Evolutionary conservation across 202 grass and related monocot species (phyloP).

Genomic region (Carex arenaria): DNA sequence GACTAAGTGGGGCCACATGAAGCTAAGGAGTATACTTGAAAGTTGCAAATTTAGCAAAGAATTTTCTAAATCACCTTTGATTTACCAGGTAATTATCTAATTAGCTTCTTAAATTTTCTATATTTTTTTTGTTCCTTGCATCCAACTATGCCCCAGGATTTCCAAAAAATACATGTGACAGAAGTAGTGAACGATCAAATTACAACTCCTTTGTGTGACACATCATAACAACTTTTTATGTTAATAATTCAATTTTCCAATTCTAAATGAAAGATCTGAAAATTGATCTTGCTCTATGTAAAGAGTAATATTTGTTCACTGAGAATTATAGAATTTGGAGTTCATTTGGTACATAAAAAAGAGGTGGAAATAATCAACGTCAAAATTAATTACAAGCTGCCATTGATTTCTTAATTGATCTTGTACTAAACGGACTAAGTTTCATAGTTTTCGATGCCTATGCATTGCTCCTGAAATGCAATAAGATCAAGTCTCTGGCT

Average conservation of each 20-base stretch:
- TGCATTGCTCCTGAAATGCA: not conserved
- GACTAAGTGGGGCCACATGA: conserved; percentile 96
- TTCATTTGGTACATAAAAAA: not conserved
- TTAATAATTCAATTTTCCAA: not conserved
- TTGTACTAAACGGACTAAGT: not conserved
- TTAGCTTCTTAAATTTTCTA: conserved; percentile 9
- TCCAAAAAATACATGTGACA: not conserved
- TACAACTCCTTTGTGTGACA: not conserved
- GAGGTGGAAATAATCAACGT: not conserved
- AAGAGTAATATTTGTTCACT: not conserved
- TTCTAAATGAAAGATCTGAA: not conserved
- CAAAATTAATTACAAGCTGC: not conserved
- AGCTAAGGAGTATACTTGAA: conserved; percentile 78
- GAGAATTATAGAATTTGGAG: not conserved
- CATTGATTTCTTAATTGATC: not conserved
- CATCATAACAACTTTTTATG: not conserved
- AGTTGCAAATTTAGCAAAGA: conserved; percentile 64
- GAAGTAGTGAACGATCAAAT: not conserved
- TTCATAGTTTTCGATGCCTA: not conserved
- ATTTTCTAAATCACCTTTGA: conserved; percentile 83
- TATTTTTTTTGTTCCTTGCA: conserved; percentile 15
- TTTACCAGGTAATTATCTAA: conserved; percentile 58
- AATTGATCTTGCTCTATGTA: not conserved
- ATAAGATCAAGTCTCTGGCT: too few species aligned
- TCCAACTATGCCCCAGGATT: not conserved